Evolutionary conservation across 345 rosid species (phyloP), one percentile per base, ranked within the genome.

Genomic region (Erodium maritimum): DNA sequence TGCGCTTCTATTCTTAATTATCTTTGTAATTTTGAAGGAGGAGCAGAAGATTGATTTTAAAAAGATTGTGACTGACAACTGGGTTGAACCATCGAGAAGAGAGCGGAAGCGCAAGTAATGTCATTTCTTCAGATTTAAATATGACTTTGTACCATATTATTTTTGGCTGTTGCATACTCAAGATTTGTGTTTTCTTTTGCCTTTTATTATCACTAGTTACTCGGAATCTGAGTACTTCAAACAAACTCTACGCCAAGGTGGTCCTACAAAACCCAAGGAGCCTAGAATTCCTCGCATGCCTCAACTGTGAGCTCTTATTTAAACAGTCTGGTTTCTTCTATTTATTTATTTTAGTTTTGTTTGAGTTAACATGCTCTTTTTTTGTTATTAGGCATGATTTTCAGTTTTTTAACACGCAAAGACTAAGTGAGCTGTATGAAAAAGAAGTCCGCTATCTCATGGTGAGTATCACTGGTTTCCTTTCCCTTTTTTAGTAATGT

Each of bases 251-350:
- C 88, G 97, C 42, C 95, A 93, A 83, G 91, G 91, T 64, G 95
- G 82, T 67, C 95, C 89, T 23, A 75, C 89, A 46, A 93, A 89
- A 78, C 94, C 99, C 17, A 87, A 82, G 67, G 99, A 94, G 68
- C 99, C 97, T 65, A 84, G 97, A 59, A 87, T 94, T 69, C 99
- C 99, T 57, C 96, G 99, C 68, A 94, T 90, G 99, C 99, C 99
- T 21, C 97, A 83, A 75, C 61, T 94, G 99, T 94, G 68, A 66
- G 90, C 59, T 37, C 60, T 65, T 71, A 51, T 56, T 45, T 21
- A 51, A 61, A 64, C 23, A 29, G 23, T 12, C 42, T 46, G 52
- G 17, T 17, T 57, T 54, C 52, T 57, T 62, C 21, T 17, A n/a
- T 19, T 57, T 21, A 0, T 18, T 11, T 20, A 21, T n/a, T n/a